These are phyloP conservation scores for Schizophyllum commune DNA, from an alignment of 1,284 basidiomycete genomes.

Conservation along the genomic window DNA sequence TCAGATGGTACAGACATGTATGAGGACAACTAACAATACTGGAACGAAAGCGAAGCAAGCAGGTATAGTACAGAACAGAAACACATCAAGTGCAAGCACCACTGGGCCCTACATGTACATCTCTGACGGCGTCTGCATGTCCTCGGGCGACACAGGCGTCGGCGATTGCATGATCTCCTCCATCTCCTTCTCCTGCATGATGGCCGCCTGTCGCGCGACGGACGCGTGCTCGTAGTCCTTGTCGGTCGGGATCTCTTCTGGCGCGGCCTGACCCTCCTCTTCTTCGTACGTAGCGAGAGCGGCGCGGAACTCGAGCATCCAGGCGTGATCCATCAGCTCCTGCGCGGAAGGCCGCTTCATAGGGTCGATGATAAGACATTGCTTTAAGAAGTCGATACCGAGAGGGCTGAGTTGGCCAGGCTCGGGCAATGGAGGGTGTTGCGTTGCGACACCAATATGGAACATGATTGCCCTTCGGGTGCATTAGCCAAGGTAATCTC, in stretches of 20 bases:
- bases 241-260: background rate
- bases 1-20: too few relatives aligned
- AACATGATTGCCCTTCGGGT: slow-evolving; percentile 91
- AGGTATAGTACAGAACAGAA: too few relatives aligned
- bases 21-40: too few relatives aligned
- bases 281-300: slow-evolving; percentile 61
- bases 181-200: background rate
- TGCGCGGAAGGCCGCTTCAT: slow-evolving; percentile 76
- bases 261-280: slow-evolving; percentile 40
- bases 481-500: slow-evolving; percentile 9
- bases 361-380: slow-evolving; percentile 88
- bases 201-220: background rate
- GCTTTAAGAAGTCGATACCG: slow-evolving; percentile 92
- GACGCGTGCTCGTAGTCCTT: background rate
- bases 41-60: too few relatives aligned
- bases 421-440: slow-evolving; percentile 94
- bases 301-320: slow-evolving; percentile 82
- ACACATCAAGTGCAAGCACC: too few relatives aligned
- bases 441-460: slow-evolving; percentile 95
- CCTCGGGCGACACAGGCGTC: too few relatives aligned
- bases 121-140: too few relatives aligned
- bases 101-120: too few relatives aligned
- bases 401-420: slow-evolving; percentile 81
- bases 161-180: too few relatives aligned
- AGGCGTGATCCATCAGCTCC: slow-evolving; percentile 84